phyloP scores from a whole-genome alignment of 768 basidiomycete genomes.

The Leccinum fibrillosum region DNA sequence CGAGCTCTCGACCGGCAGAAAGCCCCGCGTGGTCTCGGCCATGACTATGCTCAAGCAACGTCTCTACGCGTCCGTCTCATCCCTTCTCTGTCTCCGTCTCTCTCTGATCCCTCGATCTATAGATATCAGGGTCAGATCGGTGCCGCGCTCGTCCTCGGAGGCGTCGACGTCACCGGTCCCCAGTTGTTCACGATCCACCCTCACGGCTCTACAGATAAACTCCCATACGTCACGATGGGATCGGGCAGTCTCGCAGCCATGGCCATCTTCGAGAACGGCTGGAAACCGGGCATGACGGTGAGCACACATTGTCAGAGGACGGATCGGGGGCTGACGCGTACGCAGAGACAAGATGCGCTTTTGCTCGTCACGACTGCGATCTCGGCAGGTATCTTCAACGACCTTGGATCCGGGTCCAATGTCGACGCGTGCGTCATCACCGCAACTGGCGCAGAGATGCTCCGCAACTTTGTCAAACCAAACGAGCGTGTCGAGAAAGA shows the following conservation, averaged over 20 bases:
- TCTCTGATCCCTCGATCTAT: neutral
- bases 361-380: conserved; percentile 82
- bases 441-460: conserved; percentile 80
- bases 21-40: conserved; percentile 92
- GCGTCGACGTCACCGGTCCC: conserved; percentile 91
- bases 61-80: conserved; percentile 68
- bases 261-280: conserved; percentile 92
- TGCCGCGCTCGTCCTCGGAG: conserved; percentile 93
- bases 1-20: conserved; percentile 82
- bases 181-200: conserved; percentile 96
- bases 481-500: conserved; percentile 83
- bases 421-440: conserved; percentile 97
- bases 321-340: conserved; percentile 1
- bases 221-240: conserved; percentile 99
- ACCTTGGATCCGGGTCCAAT: conserved; percentile 98
- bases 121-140: conserved; percentile 94
- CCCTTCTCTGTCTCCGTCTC: neutral
- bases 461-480: conserved; percentile 91
- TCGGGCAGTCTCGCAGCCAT: conserved; percentile 95
- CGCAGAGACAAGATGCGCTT: conserved; percentile 77
- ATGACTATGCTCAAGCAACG: conserved; percentile 99
- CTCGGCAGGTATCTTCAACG: conserved; percentile 97
- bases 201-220: conserved; percentile 97
- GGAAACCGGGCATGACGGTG: conserved; percentile 81
- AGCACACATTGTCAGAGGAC: conserved; percentile 17